phyloP scores from a whole-genome alignment of 2,329 filamentous ascomycete genomes.

The Pyricularia pennisetigena region DNA sequence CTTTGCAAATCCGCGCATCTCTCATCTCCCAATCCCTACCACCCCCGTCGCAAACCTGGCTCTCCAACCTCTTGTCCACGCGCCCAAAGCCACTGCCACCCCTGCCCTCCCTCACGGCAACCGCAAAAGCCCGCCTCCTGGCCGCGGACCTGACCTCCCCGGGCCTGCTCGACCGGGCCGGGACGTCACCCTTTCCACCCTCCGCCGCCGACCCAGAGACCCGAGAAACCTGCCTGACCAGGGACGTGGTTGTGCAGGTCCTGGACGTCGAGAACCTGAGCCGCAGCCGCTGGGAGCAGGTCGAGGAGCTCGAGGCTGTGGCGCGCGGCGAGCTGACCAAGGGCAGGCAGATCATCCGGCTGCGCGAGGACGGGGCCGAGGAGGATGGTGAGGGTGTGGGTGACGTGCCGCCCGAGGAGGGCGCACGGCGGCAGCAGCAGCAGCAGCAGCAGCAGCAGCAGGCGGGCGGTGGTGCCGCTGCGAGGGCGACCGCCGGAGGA shows the following conservation, averaged over 20 bases:
- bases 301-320: conserved; percentile 68
- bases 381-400: conserved; percentile 18
- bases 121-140: conserved; percentile 71
- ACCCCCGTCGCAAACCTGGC: conserved; percentile 45
- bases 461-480: conserved; percentile 5
- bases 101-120: conserved; percentile 63
- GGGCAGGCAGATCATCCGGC: conserved; percentile 73
- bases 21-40: conserved; percentile 45
- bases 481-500: conserved; percentile 7
- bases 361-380: conserved; percentile 35
- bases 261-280: conserved; percentile 79
- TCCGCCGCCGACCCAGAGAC: conserved; percentile 25
- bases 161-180: conserved; percentile 32
- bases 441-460: conserved; percentile 1
- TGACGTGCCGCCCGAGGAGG: background rate
- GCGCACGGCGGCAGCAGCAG: conserved; percentile 5
- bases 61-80: conserved; percentile 49
- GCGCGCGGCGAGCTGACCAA: conserved; percentile 64
- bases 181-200: conserved; percentile 46
- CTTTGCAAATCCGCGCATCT: conserved; percentile 40
- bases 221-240: conserved; percentile 45
- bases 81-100: conserved; percentile 46
- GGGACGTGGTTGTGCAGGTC: conserved; percentile 68
- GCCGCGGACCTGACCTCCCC: conserved; percentile 64
- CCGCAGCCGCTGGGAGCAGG: conserved; percentile 73